Evolutionary conservation across 2,329 filamentous ascomycete genomes (phyloP).

Genomic region (Arthrobotrys sinensis): DNA sequence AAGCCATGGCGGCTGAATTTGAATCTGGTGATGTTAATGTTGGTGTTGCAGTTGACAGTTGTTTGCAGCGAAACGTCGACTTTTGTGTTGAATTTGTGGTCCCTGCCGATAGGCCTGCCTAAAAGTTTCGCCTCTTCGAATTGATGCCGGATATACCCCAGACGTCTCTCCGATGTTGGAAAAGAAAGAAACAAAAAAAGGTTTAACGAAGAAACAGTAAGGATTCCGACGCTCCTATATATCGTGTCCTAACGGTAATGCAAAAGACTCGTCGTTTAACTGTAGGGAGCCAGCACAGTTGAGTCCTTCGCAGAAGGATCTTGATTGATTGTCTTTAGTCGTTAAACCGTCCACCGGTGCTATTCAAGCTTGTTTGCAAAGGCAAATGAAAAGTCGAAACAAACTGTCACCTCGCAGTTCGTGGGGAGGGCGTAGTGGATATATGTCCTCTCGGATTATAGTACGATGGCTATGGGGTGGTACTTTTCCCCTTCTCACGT

Average conservation of each 20-base stretch:
- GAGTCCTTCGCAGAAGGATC: slow-evolving; percentile 59
- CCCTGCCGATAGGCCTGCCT: slow-evolving; percentile 48
- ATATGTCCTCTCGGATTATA: slow-evolving; percentile 58
- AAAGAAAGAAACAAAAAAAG: slow-evolving; percentile 21
- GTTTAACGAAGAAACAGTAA: slow-evolving; percentile 18
- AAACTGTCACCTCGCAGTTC: slow-evolving; percentile 53
- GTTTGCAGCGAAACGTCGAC: slow-evolving; percentile 18
- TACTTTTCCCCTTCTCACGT: slow-evolving; percentile 57
- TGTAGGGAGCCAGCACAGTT: slow-evolving; percentile 54
- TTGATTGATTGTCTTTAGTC: slow-evolving; percentile 34
- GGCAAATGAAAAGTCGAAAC: slow-evolving; percentile 61
- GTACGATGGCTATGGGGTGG: slow-evolving; percentile 42
- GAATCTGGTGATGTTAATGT: slow-evolving; percentile 21
- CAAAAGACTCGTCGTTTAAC: slow-evolving; percentile 37
- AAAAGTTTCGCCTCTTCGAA: slow-evolving; percentile 36
- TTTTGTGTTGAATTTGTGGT: slow-evolving; percentile 44
- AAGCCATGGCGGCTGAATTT: slow-evolving; percentile 46
- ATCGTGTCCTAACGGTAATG: slow-evolving; percentile 29
- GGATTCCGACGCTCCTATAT: slow-evolving; percentile 10
- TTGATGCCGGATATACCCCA: slow-evolving; percentile 45
- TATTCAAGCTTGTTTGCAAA: slow-evolving; percentile 59
- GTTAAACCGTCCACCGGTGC: slow-evolving; percentile 45
- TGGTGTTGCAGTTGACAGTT: slow-evolving; percentile 26
- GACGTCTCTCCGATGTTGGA: slow-evolving; percentile 24
- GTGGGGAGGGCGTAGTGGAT: slow-evolving; percentile 59